Conservation (phyloP, 2,329 filamentous ascomycete genomes). For the Xylariaceae sp. region DNA sequence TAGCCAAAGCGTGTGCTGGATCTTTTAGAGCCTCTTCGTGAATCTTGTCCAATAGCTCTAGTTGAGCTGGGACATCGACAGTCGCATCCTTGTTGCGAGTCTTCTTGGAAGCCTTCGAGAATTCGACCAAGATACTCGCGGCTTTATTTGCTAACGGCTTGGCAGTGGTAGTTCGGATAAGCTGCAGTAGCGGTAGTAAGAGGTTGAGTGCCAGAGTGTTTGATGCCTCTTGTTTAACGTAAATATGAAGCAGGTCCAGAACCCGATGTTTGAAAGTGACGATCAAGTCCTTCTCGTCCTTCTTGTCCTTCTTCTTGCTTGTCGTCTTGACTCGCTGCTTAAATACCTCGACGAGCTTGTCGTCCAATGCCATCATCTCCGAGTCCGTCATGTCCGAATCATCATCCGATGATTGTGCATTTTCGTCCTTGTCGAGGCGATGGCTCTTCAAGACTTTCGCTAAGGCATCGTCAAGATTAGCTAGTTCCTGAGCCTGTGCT, state of each 20-base stretch:
- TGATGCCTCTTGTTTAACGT: constrained; percentile 71
- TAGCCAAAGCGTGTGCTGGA: constrained; percentile 64
- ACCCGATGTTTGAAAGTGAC: constrained; percentile 94
- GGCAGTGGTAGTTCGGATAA: constrained; percentile 71
- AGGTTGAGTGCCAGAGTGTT: constrained; percentile 64
- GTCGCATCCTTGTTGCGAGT: constrained; percentile 37
- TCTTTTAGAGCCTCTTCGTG: constrained; percentile 64
- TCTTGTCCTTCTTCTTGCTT: constrained; percentile 77
- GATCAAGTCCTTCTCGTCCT: constrained; percentile 83
- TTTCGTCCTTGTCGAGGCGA: constrained; percentile 53
- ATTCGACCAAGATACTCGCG: constrained; percentile 65
- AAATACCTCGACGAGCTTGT: constrained; percentile 80
- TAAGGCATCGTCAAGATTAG: constrained; percentile 67
- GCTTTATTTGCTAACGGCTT: constrained; percentile 74
- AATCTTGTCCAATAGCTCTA: constrained; percentile 59
- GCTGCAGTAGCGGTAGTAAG: constrained; percentile 69
- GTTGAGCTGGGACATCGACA: constrained; percentile 39
- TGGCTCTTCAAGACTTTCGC: constrained; percentile 74
- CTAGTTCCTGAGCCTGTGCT: constrained; percentile 39
- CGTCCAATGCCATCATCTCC: constrained; percentile 87
- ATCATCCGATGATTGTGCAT: constrained; percentile 52
- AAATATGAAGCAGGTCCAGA: constrained; percentile 81
- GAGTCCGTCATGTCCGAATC: constrained; percentile 91
- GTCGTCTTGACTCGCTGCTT: constrained; percentile 64
- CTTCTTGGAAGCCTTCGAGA: constrained; percentile 65